Base-by-base conservation (phyloP, 208 protist species). In the Wallacemonas sp. region DNA sequence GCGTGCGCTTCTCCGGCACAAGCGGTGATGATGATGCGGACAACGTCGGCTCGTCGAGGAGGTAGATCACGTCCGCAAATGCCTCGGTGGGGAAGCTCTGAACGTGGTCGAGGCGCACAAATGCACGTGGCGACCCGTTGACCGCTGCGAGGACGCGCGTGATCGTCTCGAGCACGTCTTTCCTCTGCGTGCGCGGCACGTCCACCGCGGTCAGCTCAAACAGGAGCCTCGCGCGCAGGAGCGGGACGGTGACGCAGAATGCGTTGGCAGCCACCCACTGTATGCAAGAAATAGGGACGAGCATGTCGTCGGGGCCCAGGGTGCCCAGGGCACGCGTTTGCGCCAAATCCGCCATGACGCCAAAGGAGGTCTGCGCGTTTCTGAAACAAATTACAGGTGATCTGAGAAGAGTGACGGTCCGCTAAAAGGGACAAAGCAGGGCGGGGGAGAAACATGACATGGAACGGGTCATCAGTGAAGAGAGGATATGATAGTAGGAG, bases 141-240 rank as follows among this genome's bases (percentile, higher is more conserved):
- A 87, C 61, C 0, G 57, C 23, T 7, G 3, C 2, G 20, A 81
- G 31, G 10, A 81, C 22, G 12, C 26, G 55, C 2, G 0, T 16
- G 0, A 77, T 48, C 2, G 3, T 2, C 7, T 75, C 65, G 22
- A 74, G 36, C 11, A 70, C 20, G 3, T 28, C n/a, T 4, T 28
- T 8, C 3, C 46, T 29, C 1, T 57, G 73, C 28, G 71, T 70
- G n/a, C 81, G 75, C 0, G 76, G 81, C 2, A 87, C 61, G 39
- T 87, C 84, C 31, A 86, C 78, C 0, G 77, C 77, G 10, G 84
- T 70, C 33, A 91, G 75, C 70, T 87, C 81, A 32, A 79, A 87
- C 49, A 79, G 79, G 11, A 87, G 50, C 18, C 63, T 74, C n/a
- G 65, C 29, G 3, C 59, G 26, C 45, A 81, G 79, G 0, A 65